These are phyloP conservation scores for Laburnicola sp. DNA, from an alignment of 2,329 filamentous ascomycete species.

Conservation along the genomic window DNA sequence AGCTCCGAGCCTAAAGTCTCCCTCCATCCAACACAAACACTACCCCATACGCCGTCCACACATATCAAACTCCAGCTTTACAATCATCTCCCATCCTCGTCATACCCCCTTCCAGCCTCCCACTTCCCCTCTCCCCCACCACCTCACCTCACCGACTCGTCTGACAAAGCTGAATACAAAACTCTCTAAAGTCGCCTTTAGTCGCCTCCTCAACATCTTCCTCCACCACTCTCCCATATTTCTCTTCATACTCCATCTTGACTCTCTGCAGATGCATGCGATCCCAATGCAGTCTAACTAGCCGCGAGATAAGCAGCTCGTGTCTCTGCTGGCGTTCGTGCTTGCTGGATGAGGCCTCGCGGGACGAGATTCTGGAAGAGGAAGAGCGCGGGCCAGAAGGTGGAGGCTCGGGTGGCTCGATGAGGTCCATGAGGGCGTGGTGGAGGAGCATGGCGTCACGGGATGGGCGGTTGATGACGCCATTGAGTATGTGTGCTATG, in stretches of 20 bases:
- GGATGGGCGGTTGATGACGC: slow-evolving; percentile 91
- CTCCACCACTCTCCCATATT: slow-evolving; percentile 74
- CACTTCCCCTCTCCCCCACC: neutral
- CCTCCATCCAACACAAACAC: no score
- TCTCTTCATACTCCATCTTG: slow-evolving; percentile 76
- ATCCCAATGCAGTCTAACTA: slow-evolving; percentile 94
- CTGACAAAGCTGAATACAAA: slow-evolving; percentile 66
- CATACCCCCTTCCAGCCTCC: neutral
- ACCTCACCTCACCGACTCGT: slow-evolving; percentile 21
- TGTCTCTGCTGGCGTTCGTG: slow-evolving; percentile 63
- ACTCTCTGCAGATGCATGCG: slow-evolving; percentile 76
- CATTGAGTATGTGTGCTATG: slow-evolving; percentile 92
- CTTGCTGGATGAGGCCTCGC: slow-evolving; percentile 36
- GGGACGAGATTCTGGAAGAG: slow-evolving; percentile 21
- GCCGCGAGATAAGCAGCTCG: slow-evolving; percentile 82
- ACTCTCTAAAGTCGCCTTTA: slow-evolving; percentile 73
- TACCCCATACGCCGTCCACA: no score
- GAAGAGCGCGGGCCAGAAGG: slow-evolving; percentile 27
- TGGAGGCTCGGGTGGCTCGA: slow-evolving; percentile 36
- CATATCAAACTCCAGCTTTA: no score
- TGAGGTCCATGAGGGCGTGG: slow-evolving; percentile 73
- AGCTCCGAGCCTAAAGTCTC: no score
- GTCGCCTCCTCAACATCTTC: slow-evolving; percentile 78
- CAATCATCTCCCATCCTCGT: no score
- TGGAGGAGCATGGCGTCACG: slow-evolving; percentile 88